A percentile compares a stretch with the other conserved stretches of the same genome.
phyloP scores from a whole-genome alignment of 306 rosid genomes.

The Cucurbita argyrosperma region DNA sequence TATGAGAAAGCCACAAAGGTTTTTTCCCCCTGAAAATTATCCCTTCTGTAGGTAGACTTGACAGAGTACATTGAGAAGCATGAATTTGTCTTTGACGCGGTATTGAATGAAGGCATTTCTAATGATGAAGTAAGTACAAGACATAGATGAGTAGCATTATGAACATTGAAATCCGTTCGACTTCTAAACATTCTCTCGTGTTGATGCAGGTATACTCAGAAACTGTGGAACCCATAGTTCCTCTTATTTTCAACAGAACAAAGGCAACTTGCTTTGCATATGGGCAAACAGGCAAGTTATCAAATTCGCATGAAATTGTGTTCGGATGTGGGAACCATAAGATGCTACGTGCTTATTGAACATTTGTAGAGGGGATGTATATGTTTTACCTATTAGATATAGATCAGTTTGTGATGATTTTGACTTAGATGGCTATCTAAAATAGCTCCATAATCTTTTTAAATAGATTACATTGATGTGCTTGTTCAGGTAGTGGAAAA shows the following conservation, averaged over 20 bases:
- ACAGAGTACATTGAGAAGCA: conserved; percentile 88
- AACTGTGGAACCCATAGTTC: conserved; percentile 98
- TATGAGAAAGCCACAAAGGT: not conserved
- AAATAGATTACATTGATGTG: not conserved
- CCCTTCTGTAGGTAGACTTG: conserved; percentile 68
- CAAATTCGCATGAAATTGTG: conserved; percentile 5
- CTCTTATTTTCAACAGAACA: conserved; percentile 87
- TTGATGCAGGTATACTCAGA: conserved; percentile 63
- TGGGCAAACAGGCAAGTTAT: conserved; percentile 84
- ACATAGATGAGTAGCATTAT: not conserved
- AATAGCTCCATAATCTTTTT: not conserved
- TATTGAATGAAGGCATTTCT: conserved; percentile 85
- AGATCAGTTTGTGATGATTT: not conserved
- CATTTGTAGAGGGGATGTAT: not conserved
- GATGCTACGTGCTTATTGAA: not conserved
- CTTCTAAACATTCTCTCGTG: not conserved
- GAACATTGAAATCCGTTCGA: not conserved
- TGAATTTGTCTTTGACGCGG: conserved; percentile 95
- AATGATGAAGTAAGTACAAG: conserved; percentile 65
- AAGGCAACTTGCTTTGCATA: conserved; percentile 99
- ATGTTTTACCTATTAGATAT: not conserved
- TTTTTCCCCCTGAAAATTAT: not conserved
- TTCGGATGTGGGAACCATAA: not conserved
- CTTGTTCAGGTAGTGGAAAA: conserved; percentile 81
- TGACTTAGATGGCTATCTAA: not conserved